Percentiles rank a stretch among this genome's conserved stretches.
phyloP scores from a whole-genome alignment of 805 yeast genomes.

The Saccharomycopsis sp. region DNA sequence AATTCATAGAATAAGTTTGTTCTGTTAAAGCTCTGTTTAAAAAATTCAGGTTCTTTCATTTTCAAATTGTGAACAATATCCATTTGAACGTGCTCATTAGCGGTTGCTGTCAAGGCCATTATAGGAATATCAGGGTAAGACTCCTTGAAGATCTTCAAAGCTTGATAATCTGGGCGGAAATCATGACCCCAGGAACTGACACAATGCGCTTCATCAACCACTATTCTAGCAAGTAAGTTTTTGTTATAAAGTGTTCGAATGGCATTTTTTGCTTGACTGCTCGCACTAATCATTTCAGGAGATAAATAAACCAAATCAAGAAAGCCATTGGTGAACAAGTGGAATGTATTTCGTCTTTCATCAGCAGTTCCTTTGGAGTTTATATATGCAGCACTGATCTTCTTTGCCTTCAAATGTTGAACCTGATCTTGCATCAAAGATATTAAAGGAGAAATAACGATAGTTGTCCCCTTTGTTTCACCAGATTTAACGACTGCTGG shows the following conservation, averaged over 20 bases:
- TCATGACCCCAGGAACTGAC: slow-evolving; percentile 99
- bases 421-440: slow-evolving; percentile 98
- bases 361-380: slow-evolving; percentile 62
- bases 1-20: slow-evolving; percentile 78
- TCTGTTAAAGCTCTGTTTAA: slow-evolving; percentile 89
- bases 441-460: slow-evolving; percentile 89
- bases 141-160: slow-evolving; percentile 59
- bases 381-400: slow-evolving; percentile 80
- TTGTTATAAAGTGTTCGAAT: slow-evolving; percentile 48
- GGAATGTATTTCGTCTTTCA: slow-evolving; percentile 55
- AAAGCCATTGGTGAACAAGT: slow-evolving; percentile 53
- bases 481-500: slow-evolving; percentile 83
- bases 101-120: slow-evolving; percentile 97
- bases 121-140: slow-evolving; percentile 76
- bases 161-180: slow-evolving; percentile 91
- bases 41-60: slow-evolving; percentile 49
- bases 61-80: slow-evolving; percentile 78
- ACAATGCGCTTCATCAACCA: slow-evolving; percentile 97
- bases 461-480: slow-evolving; percentile 69
- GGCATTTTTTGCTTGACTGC: slow-evolving; percentile 55
- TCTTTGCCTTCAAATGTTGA: slow-evolving; percentile 56
- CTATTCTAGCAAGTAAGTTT: slow-evolving; percentile 66
- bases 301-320: slow-evolving; percentile 77
- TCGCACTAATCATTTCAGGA: slow-evolving; percentile 87
- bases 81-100: slow-evolving; percentile 78